Evolutionary conservation across 2,329 filamentous ascomycete species (phyloP).

Genomic region (Calcarisporium arbuscula): DNA sequence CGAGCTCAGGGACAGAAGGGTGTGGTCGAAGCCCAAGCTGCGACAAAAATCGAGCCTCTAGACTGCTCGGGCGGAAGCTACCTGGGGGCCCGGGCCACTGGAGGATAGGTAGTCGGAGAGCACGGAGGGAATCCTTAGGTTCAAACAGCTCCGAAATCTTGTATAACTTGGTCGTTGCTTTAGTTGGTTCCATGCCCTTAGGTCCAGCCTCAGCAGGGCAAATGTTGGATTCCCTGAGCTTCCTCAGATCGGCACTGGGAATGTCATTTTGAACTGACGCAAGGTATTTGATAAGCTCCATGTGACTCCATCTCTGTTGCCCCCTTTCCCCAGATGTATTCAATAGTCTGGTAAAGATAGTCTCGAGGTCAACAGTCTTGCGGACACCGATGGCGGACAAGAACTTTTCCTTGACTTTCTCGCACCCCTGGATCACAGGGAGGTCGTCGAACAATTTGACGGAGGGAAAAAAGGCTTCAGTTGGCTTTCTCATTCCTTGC

Average conservation of each 20-base stretch:
- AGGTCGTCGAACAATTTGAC: conserved; percentile 94
- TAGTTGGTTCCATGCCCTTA: conserved; percentile 45
- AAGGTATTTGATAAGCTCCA: conserved; percentile 91
- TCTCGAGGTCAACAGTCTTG: conserved; percentile 90
- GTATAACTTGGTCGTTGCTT: conserved; percentile 51
- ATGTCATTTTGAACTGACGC: conserved; percentile 88
- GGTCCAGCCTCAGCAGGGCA: conserved; percentile 70
- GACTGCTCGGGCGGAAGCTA: conserved; percentile 55
- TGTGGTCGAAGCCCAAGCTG: conserved; percentile 65
- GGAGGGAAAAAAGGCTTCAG: conserved; percentile 85
- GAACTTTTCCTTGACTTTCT: conserved; percentile 86
- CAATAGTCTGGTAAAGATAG: conserved; percentile 84
- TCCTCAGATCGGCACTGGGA: conserved; percentile 71
- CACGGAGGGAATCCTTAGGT: conserved; percentile 63
- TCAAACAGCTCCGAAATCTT: conserved; percentile 76
- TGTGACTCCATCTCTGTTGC: conserved; percentile 78
- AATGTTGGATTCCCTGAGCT: conserved; percentile 70
- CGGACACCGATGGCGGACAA: conserved; percentile 76
- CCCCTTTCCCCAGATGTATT: conserved; percentile 46
- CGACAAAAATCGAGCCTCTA: conserved; percentile 69
- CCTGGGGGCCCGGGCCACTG: conserved; percentile 70
- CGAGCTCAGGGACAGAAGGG: conserved; percentile 67
- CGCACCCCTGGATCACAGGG: conserved; percentile 69
- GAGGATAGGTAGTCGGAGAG: conserved; percentile 66
- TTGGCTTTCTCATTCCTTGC: conserved; percentile 77